These are phyloP conservation scores for Poronia punctata DNA, from an alignment of 495 filamentous ascomycete species.

Conservation along the genomic window DNA sequence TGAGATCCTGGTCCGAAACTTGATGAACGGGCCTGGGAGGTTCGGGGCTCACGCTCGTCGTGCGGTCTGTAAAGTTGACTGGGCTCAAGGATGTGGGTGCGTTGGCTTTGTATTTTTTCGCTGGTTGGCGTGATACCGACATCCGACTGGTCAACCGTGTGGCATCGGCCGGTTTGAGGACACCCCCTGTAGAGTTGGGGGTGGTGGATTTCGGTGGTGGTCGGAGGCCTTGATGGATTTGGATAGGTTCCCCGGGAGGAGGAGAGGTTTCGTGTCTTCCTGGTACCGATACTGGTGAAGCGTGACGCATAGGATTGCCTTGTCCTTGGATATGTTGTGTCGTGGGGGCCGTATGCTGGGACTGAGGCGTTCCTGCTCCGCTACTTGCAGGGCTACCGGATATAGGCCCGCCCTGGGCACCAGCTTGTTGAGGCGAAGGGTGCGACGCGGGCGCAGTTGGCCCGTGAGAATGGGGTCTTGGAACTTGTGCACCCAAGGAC, in stretches of 20 bases:
- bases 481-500: no score
- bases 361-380: conserved; percentile 8
- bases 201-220: not conserved
- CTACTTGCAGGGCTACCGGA: not conserved
- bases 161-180: conserved; percentile 5
- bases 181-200: not conserved
- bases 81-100: conserved; percentile 21
- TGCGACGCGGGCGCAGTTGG: not conserved
- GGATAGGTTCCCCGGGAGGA: no score
- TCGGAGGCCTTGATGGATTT: conserved; percentile 7
- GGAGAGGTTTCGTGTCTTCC: no score
- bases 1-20: conserved; percentile 14
- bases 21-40: conserved; percentile 23
- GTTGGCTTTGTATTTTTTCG: conserved; percentile 7
- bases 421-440: conserved; percentile 9
- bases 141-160: conserved; percentile 17
- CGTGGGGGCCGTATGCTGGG: conserved; percentile 18
- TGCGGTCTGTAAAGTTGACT: conserved; percentile 23
- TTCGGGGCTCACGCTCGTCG: conserved; percentile 27
- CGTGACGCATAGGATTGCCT: not conserved
- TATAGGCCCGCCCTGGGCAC: not conserved
- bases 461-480: not conserved
- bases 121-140: conserved; percentile 6
- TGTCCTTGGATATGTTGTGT: not conserved
- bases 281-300: conserved; percentile 5